Evolutionary conservation across 2,329 filamentous ascomycete species (phyloP), one percentile per base, ranked within the genome.

Genomic region (Nemania bipapillata): DNA sequence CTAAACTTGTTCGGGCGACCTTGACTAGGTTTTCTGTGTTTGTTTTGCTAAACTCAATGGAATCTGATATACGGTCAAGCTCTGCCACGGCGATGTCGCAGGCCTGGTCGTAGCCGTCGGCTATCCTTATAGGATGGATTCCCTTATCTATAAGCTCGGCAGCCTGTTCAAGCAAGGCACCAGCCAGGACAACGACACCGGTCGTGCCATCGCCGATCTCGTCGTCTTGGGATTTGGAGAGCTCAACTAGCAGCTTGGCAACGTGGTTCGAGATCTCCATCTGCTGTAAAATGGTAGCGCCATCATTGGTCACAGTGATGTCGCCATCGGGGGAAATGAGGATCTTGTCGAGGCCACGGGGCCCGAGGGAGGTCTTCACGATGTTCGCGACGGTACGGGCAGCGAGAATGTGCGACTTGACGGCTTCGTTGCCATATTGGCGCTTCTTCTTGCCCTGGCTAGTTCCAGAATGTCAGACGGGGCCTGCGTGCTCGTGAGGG

Each of bases 221-320:
- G 76, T 98, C 95, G 78, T 99, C 96, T 81, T 99, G 96, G 45
- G 96, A 98, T 85, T 97, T 97, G 72, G 96, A 98, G 47, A 99
- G 90, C 80, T 97, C 95, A 57, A 99, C 96, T 68, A 99, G 86
- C 59, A 99, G 87, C 85, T 98, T 98, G 71, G 96, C 96, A 70
- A 99, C 94, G 82, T 98, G 95, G 86, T 99, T 98, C 75, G 93
- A 92, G 75, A 99, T 95, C 85, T 99, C 96, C 96, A 99, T 99
- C 87, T 97, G 94, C 77, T 93, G 91, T 74, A 99, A 86, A 77
- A 99, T 99, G 53, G 96, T 99, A 63, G 96, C 96, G 77, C 96
- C 96, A 84, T 99, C 96, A 85, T 99, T 99, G 75, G 96, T 99
- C 71, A 99, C 94, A 70, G 96, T 99, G 81, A 99, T 99, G 83